A percentile compares a stretch with the other conserved stretches of the same genome.
phyloP scores from a whole-genome alignment of 257 asterid genomes.

The Osmanthus fragrans region DNA sequence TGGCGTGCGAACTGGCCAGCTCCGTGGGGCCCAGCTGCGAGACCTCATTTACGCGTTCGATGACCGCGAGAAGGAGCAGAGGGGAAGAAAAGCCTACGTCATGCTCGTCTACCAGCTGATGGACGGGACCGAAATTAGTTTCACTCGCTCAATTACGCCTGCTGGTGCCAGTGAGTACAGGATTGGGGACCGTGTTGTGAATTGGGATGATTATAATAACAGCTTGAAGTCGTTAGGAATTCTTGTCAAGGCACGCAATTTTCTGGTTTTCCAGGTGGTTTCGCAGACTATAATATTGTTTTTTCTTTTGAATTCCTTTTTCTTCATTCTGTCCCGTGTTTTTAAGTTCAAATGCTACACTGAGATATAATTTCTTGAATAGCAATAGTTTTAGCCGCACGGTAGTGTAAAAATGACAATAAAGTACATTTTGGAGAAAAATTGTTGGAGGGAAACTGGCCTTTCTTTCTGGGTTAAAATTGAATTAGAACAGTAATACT shows the following conservation, averaged over 20 bases:
- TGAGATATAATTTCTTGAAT: background rate
- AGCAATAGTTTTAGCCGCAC: background rate
- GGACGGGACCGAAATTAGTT: conserved; percentile 65
- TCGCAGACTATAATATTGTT: background rate
- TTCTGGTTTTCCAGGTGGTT: conserved; percentile 92
- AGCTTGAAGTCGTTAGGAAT: conserved; percentile 79
- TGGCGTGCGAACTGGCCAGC: conserved; percentile 96
- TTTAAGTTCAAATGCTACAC: background rate
- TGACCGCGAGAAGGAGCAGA: conserved; percentile 84
- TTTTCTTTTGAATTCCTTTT: background rate
- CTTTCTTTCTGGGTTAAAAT: conserved; percentile 8
- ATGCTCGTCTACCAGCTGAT: conserved; percentile 72
- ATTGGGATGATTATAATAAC: conserved; percentile 76
- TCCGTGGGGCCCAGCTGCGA: conserved; percentile 83
- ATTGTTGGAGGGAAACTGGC: conserved; percentile 9
- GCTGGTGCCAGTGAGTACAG: conserved; percentile 89
- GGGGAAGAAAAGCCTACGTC: conserved; percentile 80
- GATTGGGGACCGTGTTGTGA: conserved; percentile 57
- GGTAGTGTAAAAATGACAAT: background rate
- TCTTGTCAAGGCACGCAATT: conserved; percentile 92
- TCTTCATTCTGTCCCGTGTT: background rate
- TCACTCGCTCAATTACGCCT: conserved; percentile 78
- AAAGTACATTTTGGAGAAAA: conserved; percentile 2
- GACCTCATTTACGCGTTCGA: conserved; percentile 87
- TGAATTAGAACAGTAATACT: conserved; percentile 4